A percentile compares a stretch with the other conserved stretches of the same genome.
These are phyloP conservation scores for Eucalyptus polybractea DNA, from an alignment of 345 rosid species.

Conservation along the genomic window DNA sequence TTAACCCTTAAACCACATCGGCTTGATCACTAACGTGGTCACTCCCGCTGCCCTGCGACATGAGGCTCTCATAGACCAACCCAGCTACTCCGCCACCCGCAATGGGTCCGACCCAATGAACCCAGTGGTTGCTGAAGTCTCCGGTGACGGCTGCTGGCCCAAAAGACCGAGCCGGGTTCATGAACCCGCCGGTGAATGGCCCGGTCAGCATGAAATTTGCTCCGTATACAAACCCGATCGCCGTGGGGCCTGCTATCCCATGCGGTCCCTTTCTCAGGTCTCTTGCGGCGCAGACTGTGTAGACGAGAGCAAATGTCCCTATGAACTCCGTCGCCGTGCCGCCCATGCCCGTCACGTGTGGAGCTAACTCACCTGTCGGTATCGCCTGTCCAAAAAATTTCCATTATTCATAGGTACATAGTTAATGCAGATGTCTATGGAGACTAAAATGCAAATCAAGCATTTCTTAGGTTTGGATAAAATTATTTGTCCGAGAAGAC, in stretches of 20 bases:
- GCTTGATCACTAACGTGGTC: background rate
- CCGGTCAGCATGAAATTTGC: background rate
- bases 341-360: background rate
- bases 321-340: background rate
- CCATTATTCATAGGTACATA: no score
- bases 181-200: background rate
- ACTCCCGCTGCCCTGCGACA: background rate
- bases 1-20: background rate
- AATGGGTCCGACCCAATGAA: conserved; percentile 1
- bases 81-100: background rate
- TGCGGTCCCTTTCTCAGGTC: background rate
- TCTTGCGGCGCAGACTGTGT: background rate
- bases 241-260: background rate
- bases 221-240: background rate
- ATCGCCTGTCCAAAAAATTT: background rate
- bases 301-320: background rate
- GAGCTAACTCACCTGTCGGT: background rate
- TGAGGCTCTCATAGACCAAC: background rate
- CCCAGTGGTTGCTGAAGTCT: conserved; percentile 1
- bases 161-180: conserved; percentile 4
- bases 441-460: background rate
- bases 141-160: background rate
- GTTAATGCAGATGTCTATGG: background rate
- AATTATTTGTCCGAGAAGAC: background rate
- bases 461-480: background rate